A percentile compares a stretch with the other conserved stretches of the same genome.
Conservation (phyloP, 2,329 filamentous ascomycete genomes). For the Cadophora luteo-olivacea region DNA sequence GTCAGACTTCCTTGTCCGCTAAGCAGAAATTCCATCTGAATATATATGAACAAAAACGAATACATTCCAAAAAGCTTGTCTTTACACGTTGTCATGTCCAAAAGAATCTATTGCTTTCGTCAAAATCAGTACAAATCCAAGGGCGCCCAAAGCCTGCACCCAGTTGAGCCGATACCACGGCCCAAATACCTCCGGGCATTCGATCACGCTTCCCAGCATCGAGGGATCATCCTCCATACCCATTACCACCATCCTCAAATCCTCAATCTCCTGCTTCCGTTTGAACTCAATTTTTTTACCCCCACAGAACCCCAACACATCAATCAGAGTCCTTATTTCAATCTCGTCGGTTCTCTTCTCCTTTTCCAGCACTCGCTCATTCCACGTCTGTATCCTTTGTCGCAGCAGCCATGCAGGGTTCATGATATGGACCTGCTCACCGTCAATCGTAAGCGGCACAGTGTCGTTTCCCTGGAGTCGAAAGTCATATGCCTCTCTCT, state of each 20-base stretch:
- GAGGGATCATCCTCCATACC: conserved; percentile 19
- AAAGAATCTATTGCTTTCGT: not conserved
- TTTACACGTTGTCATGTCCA: not conserved
- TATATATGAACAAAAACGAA: too few species aligned
- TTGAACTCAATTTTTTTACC: not conserved
- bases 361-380: not conserved
- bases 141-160: conserved; percentile 1
- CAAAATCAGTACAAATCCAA: not conserved
- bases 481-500: conserved; percentile 21
- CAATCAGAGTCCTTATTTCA: conserved; percentile 20
- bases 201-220: conserved; percentile 22
- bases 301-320: conserved; percentile 1
- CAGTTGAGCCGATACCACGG: conserved; percentile 23
- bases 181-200: conserved; percentile 26
- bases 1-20: too few species aligned
- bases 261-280: conserved; percentile 9
- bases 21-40: too few species aligned
- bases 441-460: not conserved
- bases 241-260: conserved; percentile 3
- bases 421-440: conserved; percentile 8
- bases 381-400: conserved; percentile 23
- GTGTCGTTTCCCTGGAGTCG: not conserved
- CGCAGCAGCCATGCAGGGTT: conserved; percentile 22
- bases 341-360: conserved; percentile 10
- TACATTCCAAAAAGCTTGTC: too few species aligned